A percentile compares a stretch with the other conserved stretches of the same genome.
These are phyloP conservation scores for Sphaerulina populicola DNA, from an alignment of 2,329 filamentous ascomycete species.

Conservation along the genomic window DNA sequence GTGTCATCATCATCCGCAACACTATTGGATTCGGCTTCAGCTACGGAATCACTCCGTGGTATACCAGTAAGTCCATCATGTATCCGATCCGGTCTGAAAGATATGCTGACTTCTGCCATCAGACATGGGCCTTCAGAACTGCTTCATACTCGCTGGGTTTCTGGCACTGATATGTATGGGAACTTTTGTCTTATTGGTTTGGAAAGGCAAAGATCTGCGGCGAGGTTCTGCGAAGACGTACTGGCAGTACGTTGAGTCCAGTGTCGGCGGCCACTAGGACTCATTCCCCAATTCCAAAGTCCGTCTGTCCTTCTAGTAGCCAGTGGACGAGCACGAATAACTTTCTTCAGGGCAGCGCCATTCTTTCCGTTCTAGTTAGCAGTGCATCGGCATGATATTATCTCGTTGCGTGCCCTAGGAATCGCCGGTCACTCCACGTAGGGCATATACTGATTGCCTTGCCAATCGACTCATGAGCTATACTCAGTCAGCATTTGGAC, in stretches of 20 bases:
- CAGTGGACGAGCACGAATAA: conserved; percentile 14
- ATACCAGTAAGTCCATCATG: conserved; percentile 20
- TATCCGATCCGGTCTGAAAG: background rate
- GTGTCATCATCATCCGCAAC: conserved; percentile 43
- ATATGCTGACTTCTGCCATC: background rate
- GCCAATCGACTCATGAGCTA: conserved; percentile 10
- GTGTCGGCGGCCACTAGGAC: conserved; percentile 4
- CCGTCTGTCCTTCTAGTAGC: conserved; percentile 4
- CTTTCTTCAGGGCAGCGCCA: conserved; percentile 14
- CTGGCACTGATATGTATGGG: conserved; percentile 15
- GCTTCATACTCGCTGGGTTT: conserved; percentile 28
- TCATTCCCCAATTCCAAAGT: background rate
- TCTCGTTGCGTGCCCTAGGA: conserved; percentile 13
- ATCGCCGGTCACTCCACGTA: conserved; percentile 8
- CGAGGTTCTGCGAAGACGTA: conserved; percentile 13
- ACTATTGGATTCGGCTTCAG: conserved; percentile 41
- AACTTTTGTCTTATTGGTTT: conserved; percentile 20
- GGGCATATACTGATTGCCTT: conserved; percentile 9
- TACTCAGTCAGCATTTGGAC: background rate
- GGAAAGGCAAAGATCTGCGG: conserved; percentile 19
- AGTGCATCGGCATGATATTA: conserved; percentile 15
- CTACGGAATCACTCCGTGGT: conserved; percentile 45
- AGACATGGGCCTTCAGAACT: conserved; percentile 37
- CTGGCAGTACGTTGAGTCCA: conserved; percentile 15
- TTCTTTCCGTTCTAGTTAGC: conserved; percentile 2